Conservation (phyloP, 2,329 filamentous ascomycete genomes). For the Berkeleyomyces rouxiae region DNA sequence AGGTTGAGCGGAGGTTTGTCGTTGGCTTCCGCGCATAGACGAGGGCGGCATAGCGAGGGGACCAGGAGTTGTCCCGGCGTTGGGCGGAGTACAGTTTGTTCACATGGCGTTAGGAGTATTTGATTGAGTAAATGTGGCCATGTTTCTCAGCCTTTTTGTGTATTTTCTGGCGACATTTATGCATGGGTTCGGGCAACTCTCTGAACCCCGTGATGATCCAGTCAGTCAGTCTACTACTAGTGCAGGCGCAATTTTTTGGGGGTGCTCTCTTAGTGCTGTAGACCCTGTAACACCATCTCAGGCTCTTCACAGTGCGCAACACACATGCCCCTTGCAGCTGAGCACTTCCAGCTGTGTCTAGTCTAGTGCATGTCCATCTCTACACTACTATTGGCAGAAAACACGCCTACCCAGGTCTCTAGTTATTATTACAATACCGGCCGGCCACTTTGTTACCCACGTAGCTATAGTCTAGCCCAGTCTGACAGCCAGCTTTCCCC, state of each 20-base stretch:
- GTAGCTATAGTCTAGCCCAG: too few relatives aligned
- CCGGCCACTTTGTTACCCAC: too few relatives aligned
- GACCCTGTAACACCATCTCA: neutral
- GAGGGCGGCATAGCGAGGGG: neutral
- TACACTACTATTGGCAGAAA: neutral
- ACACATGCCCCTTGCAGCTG: neutral
- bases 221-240: neutral
- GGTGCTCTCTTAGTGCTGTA: neutral
- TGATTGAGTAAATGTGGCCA: neutral
- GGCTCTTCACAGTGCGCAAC: neutral
- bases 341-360: neutral
- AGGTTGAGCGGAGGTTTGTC: constrained; percentile 60
- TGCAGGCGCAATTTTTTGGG: neutral
- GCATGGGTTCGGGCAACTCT: neutral
- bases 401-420: neutral
- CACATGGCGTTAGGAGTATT: neutral
- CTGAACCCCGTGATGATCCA: neutral
- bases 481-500: neutral
- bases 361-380: neutral
- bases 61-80: neutral
- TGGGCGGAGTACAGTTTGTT: constrained; percentile 3
- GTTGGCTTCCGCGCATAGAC: constrained; percentile 45
- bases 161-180: neutral
- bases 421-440: too few relatives aligned
- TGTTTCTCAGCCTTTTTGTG: neutral